Percentiles rank a stretch among this genome's conserved stretches.
Conservation (phyloP, 2,329 filamentous ascomycete genomes). For the Didymella lethalis region DNA sequence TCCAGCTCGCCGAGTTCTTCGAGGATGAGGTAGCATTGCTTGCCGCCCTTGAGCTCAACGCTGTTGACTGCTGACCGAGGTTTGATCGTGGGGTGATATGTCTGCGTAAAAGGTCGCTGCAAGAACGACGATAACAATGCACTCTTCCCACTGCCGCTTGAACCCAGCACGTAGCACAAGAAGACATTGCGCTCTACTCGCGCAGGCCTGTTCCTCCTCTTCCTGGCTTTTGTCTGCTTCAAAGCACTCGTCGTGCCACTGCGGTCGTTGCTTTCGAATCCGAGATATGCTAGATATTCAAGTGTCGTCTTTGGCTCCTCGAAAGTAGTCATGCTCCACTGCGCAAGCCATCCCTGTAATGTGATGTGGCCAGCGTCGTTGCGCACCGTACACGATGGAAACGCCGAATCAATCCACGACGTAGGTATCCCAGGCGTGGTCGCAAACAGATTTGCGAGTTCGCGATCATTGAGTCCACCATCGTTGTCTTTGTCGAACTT, state of each 20-base stretch:
- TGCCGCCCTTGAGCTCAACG: conserved; percentile 92
- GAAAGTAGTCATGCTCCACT: conserved; percentile 99
- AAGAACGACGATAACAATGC: conserved; percentile 90
- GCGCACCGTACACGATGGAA: conserved; percentile 90
- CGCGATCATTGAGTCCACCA: conserved; percentile 85
- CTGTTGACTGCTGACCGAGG: conserved; percentile 93
- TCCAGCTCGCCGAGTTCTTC: conserved; percentile 97
- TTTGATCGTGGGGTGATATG: conserved; percentile 94
- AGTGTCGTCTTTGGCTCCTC: conserved; percentile 93
- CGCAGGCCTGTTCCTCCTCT: conserved; percentile 80
- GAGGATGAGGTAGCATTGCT: conserved; percentile 95
- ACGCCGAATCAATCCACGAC: conserved; percentile 87
- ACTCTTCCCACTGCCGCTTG: conserved; percentile 87
- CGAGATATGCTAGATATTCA: conserved; percentile 94
- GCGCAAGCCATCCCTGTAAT: conserved; percentile 94
- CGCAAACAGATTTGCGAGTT: conserved; percentile 86
- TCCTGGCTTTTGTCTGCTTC: conserved; percentile 91
- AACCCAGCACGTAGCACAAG: conserved; percentile 89
- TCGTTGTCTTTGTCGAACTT: conserved; percentile 98
- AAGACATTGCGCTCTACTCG: conserved; percentile 94
- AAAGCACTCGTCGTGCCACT: conserved; percentile 83
- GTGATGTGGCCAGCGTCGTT: conserved; percentile 97
- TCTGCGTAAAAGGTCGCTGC: conserved; percentile 81
- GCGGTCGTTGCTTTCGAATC: conserved; percentile 81
- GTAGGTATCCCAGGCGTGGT: conserved; percentile 88